A percentile compares a stretch with the other conserved stretches of the same genome.
Conservation (phyloP, 2,329 filamentous ascomycete genomes). For the Lachnellula willkommii region DNA sequence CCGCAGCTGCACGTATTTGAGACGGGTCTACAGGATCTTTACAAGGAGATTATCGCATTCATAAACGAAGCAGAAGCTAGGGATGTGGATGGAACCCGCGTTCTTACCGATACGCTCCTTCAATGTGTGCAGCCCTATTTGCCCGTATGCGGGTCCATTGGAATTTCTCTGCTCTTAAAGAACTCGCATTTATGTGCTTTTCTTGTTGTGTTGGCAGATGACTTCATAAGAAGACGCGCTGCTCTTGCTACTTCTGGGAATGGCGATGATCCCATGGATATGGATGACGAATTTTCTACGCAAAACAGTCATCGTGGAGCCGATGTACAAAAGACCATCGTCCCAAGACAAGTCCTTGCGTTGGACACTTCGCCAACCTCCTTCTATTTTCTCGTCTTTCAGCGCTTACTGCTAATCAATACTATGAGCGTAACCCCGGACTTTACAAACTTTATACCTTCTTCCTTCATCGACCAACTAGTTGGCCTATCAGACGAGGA, state of each 20-base stretch:
- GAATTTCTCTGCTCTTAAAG: conserved; percentile 15
- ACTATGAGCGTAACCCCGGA: conserved; percentile 17
- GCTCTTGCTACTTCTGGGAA: conserved; percentile 20
- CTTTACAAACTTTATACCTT: conserved; percentile 42
- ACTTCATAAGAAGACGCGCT: conserved; percentile 15
- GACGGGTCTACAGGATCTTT: conserved; percentile 13
- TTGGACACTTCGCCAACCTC: conserved; percentile 24
- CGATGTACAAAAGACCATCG: conserved; percentile 33
- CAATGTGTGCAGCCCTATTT: conserved; percentile 28
- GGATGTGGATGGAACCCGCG: conserved; percentile 14
- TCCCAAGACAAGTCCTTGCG: conserved; percentile 36
- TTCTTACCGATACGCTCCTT: conserved; percentile 22
- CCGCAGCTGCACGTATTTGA: conserved; percentile 19
- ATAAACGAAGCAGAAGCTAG: conserved; percentile 11
- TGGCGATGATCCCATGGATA: conserved; percentile 58
- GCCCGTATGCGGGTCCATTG: conserved; percentile 18
- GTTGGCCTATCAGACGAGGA: conserved; percentile 47
- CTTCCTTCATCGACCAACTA: conserved; percentile 45
- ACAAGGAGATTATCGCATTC: conserved; percentile 19
- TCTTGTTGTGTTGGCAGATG: conserved; percentile 20
- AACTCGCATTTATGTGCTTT: conserved; percentile 23
- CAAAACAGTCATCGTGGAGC: conserved; percentile 47
- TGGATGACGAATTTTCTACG: conserved; percentile 60
- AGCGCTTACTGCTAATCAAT: conserved; percentile 22
- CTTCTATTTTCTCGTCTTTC: conserved; percentile 22